Base-by-base conservation (phyloP, 805 yeast genomes). In the Schwanniomyces polymorphus region DNA sequence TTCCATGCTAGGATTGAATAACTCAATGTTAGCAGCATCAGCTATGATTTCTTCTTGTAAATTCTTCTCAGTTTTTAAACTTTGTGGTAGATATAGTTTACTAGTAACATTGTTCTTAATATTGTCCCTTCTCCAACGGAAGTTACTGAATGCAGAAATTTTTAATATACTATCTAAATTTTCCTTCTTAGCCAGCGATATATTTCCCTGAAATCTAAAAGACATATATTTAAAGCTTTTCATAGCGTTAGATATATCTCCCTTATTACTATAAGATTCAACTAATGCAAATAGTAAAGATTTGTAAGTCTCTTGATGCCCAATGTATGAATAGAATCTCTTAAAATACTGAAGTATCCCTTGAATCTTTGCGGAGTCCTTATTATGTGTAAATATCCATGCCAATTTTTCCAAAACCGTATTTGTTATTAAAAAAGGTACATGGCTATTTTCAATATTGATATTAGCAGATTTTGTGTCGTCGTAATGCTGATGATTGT, bases 261-360 rank as follows among this genome's bases (percentile, higher is more conserved):
- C 63, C 5, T 47, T 38, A 12, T 45, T 38, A 27, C 72, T 56
- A 39, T 59, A 58, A 0, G 69, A 56, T 53, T 73, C 77, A 18
- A 72, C 67, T 16, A 59, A 45, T 2, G 60, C 49, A 2, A 68
- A 54, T 16, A 52, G 49, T 16, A 73, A 51, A 2, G 63, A 40
- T 46, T 65, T 65, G 51, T 61, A 71, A 2, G 59, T 58, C 5
- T 39, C 45, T 34, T 58, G 48, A 51, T 72, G 70, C 26, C 67
- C 61, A 16, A 57, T 48, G 41, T 62, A 61, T 1, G 75, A 71
- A 54, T 68, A 73, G 47, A 63, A 72, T 29, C 74, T 54, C 51
- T 65, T 66, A 56, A 72, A 72, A 48, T 73, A 73, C 12, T 49
- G 53, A 1, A 61, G 41, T 16, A 72, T 41, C 0, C 75, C 75